Base-by-base conservation (phyloP, 140 eudicot species). In the Artemisia princeps region DNA sequence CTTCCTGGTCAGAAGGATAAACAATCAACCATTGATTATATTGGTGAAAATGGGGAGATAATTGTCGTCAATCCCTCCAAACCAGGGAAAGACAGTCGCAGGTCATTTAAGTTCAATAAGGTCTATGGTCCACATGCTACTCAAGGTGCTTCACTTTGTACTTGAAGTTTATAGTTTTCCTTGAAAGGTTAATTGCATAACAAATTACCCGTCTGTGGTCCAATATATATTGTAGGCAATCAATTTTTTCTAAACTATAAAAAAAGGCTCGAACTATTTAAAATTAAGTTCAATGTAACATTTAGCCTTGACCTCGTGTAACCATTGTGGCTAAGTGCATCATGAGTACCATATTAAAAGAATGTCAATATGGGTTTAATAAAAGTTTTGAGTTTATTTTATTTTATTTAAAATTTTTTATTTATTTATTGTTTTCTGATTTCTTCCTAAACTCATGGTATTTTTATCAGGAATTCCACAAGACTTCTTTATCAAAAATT, bases 41-140 rank as follows among this genome's bases (percentile, higher is more conserved):
- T 88, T 55, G 95, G 95, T 66, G 95, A 88, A 54, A 78, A 83
- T 63, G 99, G 99, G 73, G 95, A 92, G 71, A 60, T 92, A 45
- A 58, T 76, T 69, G 78, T 92, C 73, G 62, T 65, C 37, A 89
- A 88, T 73, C 96, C 96, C 53, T 63, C 88, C 70, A 92, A 84
- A 84, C 89, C 73, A 55, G 95, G 91, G 58, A 92, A 84, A 75
- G 99, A 92, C 68, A 79, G 83, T 17, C 86, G 80, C 12, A 82
- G 85, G 46, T 76, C 88, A 58, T 88, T 92, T 68, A 92, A 75
- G 87, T 92, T 84, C 75, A 86, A 88, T 67, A 92, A 86, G 90
- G 99, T 92, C 71, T 92, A 84, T 76, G 90, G 90, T 52, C 88
- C 94, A 60, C 55, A 66, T 37, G 78, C 96, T 72, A 86, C 95